These are phyloP conservation scores for Eucalyptus microcorys DNA, from an alignment of 345 rosid species.

Conservation along the genomic window DNA sequence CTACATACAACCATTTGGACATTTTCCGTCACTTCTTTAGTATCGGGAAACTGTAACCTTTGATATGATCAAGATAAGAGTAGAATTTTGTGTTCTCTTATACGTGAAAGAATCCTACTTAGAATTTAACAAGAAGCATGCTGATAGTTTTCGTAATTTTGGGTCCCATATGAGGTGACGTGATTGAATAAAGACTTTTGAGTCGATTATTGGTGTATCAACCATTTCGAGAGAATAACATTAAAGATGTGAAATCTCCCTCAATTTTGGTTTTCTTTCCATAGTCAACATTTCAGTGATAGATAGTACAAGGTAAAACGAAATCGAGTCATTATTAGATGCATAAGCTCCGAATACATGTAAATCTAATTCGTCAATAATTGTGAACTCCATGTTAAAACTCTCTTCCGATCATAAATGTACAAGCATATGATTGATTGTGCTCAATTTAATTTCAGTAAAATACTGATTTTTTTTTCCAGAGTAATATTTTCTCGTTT, in stretches of 20 bases:
- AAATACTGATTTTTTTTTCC: background rate
- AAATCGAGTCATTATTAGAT: background rate
- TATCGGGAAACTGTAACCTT: background rate
- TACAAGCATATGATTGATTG: background rate
- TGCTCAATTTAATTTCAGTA: background rate
- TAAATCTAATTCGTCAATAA: background rate
- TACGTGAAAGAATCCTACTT: background rate
- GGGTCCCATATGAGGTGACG: background rate
- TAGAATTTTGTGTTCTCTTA: background rate
- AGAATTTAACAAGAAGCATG: background rate
- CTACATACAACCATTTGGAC: background rate
- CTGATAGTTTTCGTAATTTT: background rate
- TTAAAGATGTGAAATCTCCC: background rate
- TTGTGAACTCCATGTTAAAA: background rate
- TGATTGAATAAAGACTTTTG: background rate
- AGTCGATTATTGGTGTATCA: background rate
- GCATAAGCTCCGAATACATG: background rate
- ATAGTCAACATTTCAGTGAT: background rate
- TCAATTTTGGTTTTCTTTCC: background rate
- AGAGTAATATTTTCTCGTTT: background rate
- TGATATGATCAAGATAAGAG: background rate
- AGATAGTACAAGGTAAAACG: background rate
- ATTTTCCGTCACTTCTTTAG: background rate
- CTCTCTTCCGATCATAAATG: background rate
- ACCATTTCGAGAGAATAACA: rapidly evolving